Base-by-base conservation (phyloP, 495 filamentous ascomycete species). In the Articulospora tetracladia region DNA sequence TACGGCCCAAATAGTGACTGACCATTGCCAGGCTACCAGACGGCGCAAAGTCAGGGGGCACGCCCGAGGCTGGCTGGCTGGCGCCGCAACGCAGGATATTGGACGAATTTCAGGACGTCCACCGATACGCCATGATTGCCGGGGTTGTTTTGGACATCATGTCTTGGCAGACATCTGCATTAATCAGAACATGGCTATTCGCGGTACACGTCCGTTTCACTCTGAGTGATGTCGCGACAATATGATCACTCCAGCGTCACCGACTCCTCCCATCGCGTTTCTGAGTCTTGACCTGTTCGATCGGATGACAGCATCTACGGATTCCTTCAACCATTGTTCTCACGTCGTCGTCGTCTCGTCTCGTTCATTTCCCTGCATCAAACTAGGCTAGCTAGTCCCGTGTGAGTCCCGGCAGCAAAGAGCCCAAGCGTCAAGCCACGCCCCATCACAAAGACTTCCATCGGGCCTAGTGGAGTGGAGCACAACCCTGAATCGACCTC, bases 401-500 rank as follows among this genome's bases (percentile, higher is more conserved):
- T 55, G 7, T 51, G 55, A 54, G 51, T 46, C 25, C 58, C 58
- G 58, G 58, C 58, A 60, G 27, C 57, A 23, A 49, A 36, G n/a
- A 50, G 39, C 4, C 27, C 26, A 50, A 30, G 56, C 56, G 46
- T 50, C 23, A 58, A 51, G 47, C 53, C 28, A 30, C 32, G 53
- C 23, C 53, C 39, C 39, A 44, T 44, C 39, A 44, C 8, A 44
- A 44, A 17, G 3, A 44, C n/a, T 17, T 32, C 23, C 24, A 24
- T 55, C 22, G 15, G n/a, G 24, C 19, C 20, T 39, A 39, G 28
- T 50, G 7, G 10, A 27, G 25, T 50, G 22, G 28, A 55, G n/a
- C 4, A 36, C 32, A 59, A 59, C 58, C 58, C 52, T 60, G 58
- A 60, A 60, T 60, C 58, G 27, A 60, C 56, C 56, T 58, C 56